Conservation (phyloP, 257 asterid genomes). For the Penstemon eatonii region DNA sequence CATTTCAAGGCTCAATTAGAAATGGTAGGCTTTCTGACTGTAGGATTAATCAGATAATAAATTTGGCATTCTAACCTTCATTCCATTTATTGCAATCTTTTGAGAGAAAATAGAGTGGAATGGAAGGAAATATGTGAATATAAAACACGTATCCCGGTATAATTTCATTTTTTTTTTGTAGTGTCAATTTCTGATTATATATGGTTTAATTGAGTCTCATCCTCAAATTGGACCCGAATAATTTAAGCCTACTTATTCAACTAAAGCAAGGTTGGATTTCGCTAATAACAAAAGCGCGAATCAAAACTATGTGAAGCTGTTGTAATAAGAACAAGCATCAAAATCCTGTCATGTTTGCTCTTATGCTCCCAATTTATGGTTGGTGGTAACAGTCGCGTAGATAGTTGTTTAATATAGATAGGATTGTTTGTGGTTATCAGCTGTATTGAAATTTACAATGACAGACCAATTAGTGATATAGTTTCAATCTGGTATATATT, state of each 20-base stretch:
- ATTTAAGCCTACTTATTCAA: too few species aligned
- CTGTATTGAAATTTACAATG: too few species aligned
- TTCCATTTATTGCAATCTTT: not conserved
- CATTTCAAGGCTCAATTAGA: slow-evolving; percentile 25
- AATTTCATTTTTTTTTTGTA: too few species aligned
- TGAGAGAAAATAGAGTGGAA: not conserved
- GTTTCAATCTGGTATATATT: too few species aligned
- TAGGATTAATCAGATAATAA: not conserved
- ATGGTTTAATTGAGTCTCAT: not conserved
- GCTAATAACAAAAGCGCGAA: too few species aligned
- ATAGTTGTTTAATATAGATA: too few species aligned
- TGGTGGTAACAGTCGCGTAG: not conserved
- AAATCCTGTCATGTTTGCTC: too few species aligned
- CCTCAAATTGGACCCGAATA: not conserved
- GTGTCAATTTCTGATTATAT: not conserved
- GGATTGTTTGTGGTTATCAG: too few species aligned
- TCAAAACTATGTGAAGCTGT: too few species aligned
- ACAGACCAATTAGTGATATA: too few species aligned
- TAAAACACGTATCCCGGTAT: not conserved
- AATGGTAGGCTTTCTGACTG: slow-evolving; percentile 28
- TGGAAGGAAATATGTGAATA: not conserved
- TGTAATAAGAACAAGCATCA: too few species aligned
- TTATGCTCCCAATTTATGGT: not conserved
- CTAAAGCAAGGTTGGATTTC: too few species aligned
- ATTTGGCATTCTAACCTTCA: not conserved